A percentile compares a stretch with the other conserved stretches of the same genome.
phyloP scores from a whole-genome alignment of 2,329 filamentous ascomycete genomes.

The Grosmannia clavigera region DNA sequence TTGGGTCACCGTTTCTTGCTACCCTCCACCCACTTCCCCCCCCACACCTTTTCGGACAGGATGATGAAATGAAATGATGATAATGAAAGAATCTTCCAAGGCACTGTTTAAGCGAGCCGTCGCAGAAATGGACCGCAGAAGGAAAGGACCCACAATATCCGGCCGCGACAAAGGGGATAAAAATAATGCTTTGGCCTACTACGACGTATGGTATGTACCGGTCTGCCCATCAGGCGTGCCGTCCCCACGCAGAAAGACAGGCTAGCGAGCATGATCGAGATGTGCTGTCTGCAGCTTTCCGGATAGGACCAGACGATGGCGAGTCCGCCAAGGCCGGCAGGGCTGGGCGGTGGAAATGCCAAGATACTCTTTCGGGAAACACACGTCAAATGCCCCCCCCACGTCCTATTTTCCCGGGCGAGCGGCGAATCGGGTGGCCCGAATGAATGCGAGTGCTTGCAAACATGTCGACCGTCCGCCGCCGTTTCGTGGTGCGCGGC shows the following conservation, averaged over 20 bases:
- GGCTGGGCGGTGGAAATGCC: neutral
- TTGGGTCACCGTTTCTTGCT: neutral
- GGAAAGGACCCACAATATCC: neutral
- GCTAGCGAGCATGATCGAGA: neutral
- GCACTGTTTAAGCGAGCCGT: neutral
- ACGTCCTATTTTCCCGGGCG: neutral
- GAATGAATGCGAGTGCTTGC: neutral
- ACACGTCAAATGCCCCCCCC: neutral
- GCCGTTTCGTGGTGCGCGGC: neutral
- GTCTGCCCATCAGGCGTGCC: neutral
- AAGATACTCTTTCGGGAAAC: neutral
- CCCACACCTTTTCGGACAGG: neutral
- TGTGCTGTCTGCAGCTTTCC: neutral
- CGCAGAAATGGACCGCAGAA: neutral
- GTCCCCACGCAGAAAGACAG: neutral
- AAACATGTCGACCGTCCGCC: neutral
- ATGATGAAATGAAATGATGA: neutral
- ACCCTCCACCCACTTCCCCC: neutral
- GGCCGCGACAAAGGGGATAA: neutral
- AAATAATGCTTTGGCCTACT: neutral
- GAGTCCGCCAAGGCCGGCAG: neutral
- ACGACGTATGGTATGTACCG: too few species aligned
- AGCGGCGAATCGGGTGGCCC: neutral
- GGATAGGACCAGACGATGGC: neutral
- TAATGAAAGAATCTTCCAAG: neutral